phyloP scores from a whole-genome alignment of 2,329 filamentous ascomycete genomes.

The Cercospora brassicicola region DNA sequence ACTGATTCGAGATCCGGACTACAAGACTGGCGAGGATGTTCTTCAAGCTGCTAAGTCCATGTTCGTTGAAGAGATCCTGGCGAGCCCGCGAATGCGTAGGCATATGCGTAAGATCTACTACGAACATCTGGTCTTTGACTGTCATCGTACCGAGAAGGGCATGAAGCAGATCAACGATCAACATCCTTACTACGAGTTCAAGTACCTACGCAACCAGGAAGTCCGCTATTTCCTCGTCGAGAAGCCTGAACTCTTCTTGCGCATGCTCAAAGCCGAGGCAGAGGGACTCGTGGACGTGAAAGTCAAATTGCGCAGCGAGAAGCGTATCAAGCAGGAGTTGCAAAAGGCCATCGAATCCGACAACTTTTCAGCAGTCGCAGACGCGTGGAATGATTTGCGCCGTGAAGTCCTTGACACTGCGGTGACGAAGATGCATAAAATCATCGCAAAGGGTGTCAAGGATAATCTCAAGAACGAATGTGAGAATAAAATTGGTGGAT shows the following conservation, averaged over 20 bases:
- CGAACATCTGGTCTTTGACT: slow-evolving; percentile 78
- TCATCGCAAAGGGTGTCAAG: slow-evolving; percentile 90
- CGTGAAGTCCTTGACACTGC: slow-evolving; percentile 81
- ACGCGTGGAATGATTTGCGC: slow-evolving; percentile 89
- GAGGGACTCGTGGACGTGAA: slow-evolving; percentile 88
- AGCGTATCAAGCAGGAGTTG: slow-evolving; percentile 73
- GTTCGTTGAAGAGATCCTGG: slow-evolving; percentile 86
- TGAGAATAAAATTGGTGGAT: slow-evolving; percentile 85
- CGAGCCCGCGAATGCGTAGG: slow-evolving; percentile 85
- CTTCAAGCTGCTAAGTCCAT: slow-evolving; percentile 78
- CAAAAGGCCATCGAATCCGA: slow-evolving; percentile 87
- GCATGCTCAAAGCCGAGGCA: slow-evolving; percentile 96
- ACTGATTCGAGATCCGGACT: slow-evolving; percentile 68
- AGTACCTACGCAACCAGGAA: slow-evolving; percentile 89
- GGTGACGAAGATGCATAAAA: slow-evolving; percentile 74
- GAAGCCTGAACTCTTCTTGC: slow-evolving; percentile 84
- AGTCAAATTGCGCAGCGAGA: slow-evolving; percentile 72
- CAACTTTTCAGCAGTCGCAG: slow-evolving; percentile 90
- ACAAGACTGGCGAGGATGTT: slow-evolving; percentile 72
- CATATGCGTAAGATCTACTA: slow-evolving; percentile 83
- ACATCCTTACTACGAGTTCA: slow-evolving; percentile 96
- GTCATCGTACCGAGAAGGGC: slow-evolving; percentile 88
- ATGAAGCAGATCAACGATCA: slow-evolving; percentile 90
- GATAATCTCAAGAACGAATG: slow-evolving; percentile 91
- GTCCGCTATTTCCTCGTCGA: slow-evolving; percentile 66